phyloP scores from a whole-genome alignment of 805 yeast genomes.

The Zygotorulaspora florentina region DNA sequence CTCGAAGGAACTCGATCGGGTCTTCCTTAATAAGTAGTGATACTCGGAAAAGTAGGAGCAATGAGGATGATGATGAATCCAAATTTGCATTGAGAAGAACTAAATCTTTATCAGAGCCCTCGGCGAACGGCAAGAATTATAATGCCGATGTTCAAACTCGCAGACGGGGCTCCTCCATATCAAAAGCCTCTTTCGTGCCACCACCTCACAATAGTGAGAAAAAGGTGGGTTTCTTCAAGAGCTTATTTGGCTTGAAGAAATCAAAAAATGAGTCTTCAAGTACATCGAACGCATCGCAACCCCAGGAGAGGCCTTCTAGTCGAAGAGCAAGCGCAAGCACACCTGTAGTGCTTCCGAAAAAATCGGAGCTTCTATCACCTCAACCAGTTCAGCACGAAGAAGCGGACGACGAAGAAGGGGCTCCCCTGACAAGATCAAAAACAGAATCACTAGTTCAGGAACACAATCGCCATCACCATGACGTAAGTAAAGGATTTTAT shows the following conservation, averaged over 20 bases:
- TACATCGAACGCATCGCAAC: background rate
- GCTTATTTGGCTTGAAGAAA: constrained; percentile 33
- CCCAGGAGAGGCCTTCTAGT: constrained; percentile 7
- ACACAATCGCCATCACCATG: constrained; percentile 14
- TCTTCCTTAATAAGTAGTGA: background rate
- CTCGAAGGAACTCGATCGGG: constrained; percentile 6
- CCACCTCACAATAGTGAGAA: constrained; percentile 25
- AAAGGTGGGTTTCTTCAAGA: constrained; percentile 36
- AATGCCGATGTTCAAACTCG: constrained; percentile 2
- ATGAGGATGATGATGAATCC: background rate
- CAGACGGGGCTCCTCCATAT: constrained; percentile 9
- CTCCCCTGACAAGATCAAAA: constrained; percentile 18
- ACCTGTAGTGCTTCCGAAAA: background rate
- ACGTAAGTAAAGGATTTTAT: background rate
- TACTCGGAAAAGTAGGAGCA: background rate
- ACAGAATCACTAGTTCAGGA: constrained; percentile 19
- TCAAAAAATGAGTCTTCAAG: constrained; percentile 5
- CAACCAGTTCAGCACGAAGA: constrained; percentile 2
- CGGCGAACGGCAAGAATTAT: background rate
- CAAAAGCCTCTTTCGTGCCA: constrained; percentile 3
- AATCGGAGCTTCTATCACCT: background rate
- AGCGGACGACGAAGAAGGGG: constrained; percentile 7
- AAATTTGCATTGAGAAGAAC: constrained; percentile 26
- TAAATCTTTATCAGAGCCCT: constrained; percentile 31
- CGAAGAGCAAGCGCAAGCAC: constrained; percentile 12